Evolutionary conservation across 2,329 filamentous ascomycete genomes (phyloP), one percentile per base, ranked within the genome.

Genomic region (Arthroderma uncinatum): DNA sequence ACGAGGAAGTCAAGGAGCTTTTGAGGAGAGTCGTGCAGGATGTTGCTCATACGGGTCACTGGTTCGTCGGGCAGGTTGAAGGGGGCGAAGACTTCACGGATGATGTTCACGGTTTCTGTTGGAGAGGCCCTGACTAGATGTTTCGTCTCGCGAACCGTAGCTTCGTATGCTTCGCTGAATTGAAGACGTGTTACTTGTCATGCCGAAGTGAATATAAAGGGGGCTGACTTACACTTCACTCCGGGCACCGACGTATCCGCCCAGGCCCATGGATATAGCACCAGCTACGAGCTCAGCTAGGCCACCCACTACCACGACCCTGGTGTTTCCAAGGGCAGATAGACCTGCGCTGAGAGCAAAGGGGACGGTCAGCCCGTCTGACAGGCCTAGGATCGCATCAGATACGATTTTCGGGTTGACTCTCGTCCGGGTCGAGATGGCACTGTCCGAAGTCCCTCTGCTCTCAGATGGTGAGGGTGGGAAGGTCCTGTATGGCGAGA

Each of bases 1-100:
- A 79, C 69, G 37, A 79, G 65, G 61, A 79, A 79, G 19, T 74
- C 73, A 23, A 73, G 68, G 23, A 77, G 68, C 3, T 68, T 65
- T 33, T 73, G 66, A 0, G 67, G 68, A 4, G 70, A 73, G 4
- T 67, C 63, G 28, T 73, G 68, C 28, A 75, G 63, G 9, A 68
- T 69, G 23, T 60, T 61, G 30, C 67, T 70, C 56, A 74, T 73
- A 36, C 70, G 66, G 2, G 64, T 62, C 56, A 74, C 65, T 2
- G 65, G 68, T 7, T 65, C 61, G 4, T 65, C 61, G 3, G 74
- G 70, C 25, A 78, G 67, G 8, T 70, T 68, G 58, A 74, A 77
- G 0, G 66, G 64, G 23, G 66, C 61, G 59, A 78, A 76, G 9
- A 72, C 72, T 6, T 68, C 66, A 42, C 67, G 68, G 14, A 78